Conservation (phyloP, 108 stramenopile genomes). For the Parmales sp. region DNA sequence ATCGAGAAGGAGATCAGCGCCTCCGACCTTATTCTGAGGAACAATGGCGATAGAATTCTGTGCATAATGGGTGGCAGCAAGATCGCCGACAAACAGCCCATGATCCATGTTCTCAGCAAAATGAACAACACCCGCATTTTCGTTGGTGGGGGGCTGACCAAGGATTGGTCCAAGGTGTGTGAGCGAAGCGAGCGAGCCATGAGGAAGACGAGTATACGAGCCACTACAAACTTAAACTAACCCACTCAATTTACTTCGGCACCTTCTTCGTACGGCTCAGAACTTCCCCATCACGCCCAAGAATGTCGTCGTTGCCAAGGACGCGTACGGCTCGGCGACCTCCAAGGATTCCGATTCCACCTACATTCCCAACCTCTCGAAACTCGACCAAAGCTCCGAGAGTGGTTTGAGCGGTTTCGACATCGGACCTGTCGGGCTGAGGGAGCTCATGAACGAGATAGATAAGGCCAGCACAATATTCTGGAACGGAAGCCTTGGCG, state of each 20-base stretch:
- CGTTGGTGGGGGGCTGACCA: neutral
- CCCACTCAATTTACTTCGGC: too few relatives aligned
- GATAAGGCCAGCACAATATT: neutral
- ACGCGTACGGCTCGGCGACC: slow-evolving; percentile 5
- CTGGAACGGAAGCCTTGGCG: slow-evolving; percentile 1
- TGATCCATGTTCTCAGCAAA: neutral
- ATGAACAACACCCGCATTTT: neutral
- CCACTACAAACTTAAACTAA: too few relatives aligned
- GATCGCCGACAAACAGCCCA: slow-evolving; percentile 9
- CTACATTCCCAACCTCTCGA: neutral
- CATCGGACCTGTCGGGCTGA: neutral
- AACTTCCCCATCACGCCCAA: neutral
- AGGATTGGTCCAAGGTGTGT: neutral
- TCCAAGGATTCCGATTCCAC: neutral
- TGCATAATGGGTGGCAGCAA: neutral
- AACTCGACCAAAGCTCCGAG: too few relatives aligned
- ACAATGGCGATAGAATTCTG: neutral
- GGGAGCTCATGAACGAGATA: neutral
- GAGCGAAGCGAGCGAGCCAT: too few relatives aligned
- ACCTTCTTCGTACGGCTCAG: too few relatives aligned
- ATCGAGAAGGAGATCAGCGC: slow-evolving; percentile 8
- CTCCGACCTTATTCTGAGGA: neutral
- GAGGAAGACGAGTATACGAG: too few relatives aligned
- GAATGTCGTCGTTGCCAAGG: neutral
- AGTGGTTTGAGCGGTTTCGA: neutral